Conservation (phyloP, 805 yeast species). For the Phaffomyces opuntiae region DNA sequence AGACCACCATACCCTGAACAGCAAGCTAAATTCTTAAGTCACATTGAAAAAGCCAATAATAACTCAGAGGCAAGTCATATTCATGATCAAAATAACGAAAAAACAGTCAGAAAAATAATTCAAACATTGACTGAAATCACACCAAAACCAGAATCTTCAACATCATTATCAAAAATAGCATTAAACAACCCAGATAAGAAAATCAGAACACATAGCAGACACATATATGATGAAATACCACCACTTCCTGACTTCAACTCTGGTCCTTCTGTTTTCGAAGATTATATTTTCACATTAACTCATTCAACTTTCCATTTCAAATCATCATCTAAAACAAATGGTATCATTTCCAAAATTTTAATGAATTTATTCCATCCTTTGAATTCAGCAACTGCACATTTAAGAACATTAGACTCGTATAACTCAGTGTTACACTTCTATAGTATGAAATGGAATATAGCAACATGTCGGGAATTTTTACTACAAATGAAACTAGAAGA, state of each 20-base stretch:
- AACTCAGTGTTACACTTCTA: conserved; percentile 35
- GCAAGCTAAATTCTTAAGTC: conserved; percentile 10
- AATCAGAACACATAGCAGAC: conserved; percentile 8
- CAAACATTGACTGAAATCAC: conserved; percentile 20
- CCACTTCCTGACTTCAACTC: conserved; percentile 26
- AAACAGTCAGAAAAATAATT: conserved; percentile 15
- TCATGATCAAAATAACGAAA: conserved; percentile 16
- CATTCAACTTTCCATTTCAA: conserved; percentile 30
- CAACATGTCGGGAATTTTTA: conserved; percentile 32
- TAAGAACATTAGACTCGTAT: conserved; percentile 27
- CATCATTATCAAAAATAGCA: conserved; percentile 10
- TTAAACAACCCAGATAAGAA: conserved; percentile 1
- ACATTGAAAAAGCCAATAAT: conserved; percentile 5
- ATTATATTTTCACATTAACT: conserved; percentile 29
- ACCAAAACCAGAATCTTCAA: conserved; percentile 13
- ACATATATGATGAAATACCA: conserved; percentile 29
- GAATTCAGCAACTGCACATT: conserved; percentile 25
- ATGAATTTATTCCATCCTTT: conserved; percentile 33
- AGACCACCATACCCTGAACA: conserved; percentile 8
- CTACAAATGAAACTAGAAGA: conserved; percentile 33
- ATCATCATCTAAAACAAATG: conserved; percentile 30
- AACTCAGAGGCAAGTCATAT: conserved; percentile 5
- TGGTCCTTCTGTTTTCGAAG: conserved; percentile 23
- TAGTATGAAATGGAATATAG: conserved; percentile 30
- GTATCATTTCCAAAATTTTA: conserved; percentile 31